Evolutionary conservation across 192 early-diverging fungal species (phyloP), one percentile per base, ranked within the genome.

Genomic region (Linnemannia schmuckeri): DNA sequence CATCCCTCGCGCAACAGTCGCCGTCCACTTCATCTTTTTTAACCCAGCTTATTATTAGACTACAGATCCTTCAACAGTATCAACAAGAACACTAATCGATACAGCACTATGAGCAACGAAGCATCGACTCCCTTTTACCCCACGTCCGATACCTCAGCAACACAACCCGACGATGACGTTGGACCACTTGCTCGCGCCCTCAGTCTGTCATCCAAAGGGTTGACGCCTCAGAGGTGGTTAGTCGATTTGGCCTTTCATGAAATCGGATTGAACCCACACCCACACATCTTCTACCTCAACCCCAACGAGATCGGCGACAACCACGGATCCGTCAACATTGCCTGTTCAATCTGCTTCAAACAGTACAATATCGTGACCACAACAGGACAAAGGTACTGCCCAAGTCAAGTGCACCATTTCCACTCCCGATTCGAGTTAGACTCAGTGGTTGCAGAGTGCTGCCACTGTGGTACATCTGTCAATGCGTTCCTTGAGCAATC

Each of bases 311-410:
- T 33, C 17, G 24, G 41, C 33, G 42, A 66, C 30, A 63, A 55
- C 44, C 3, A 76, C 6, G 71, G 27, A 3, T 38, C 57, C 24
- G 20, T 70, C 20, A 76, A 54, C 33, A 57, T 47, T 22, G 76
- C 61, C 63, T 87, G 85, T 46, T 73, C 73, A 24, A 87, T 35
- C 40, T 87, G 85, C 54, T 87, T 73, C 72, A 81, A 78, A 18
- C 79, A 87, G 35, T 87, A 81, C 68, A 35, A 27, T 18, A 35
- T 87, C 66, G 18, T 38, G 8, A 46, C 78, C 80, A 27, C 72
- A 6, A 15, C 41, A 13, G 68, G 61, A 2, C 61, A 35, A 9
- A 8, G n/a, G 2, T 12, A 40, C 49, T 87, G 85, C 57, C 44
- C 22, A 10, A 76, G 85, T 5, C 38, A 55, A 7, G 4, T 49